Evolutionary conservation across 2,329 filamentous ascomycete species (phyloP), one percentile per base, ranked within the genome.

Genomic region (Claviceps humidiphila): DNA sequence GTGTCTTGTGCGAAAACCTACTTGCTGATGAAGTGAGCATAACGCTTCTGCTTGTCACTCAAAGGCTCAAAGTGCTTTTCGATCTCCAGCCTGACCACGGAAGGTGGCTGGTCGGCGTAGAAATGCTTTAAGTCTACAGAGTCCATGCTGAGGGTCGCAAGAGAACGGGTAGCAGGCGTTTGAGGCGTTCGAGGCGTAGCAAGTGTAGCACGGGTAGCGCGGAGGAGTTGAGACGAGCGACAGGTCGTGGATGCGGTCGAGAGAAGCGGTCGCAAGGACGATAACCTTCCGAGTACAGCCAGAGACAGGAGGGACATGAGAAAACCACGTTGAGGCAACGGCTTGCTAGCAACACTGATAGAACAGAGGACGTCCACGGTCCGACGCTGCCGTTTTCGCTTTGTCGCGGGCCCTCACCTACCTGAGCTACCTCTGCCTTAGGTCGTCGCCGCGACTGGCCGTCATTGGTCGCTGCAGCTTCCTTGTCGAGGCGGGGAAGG

Each of bases 11-110:
- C 22, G 30, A 30, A 20, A 14, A 53, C 74, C 60, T 75, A 87
- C 85, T 78, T 81, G 78, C 84, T 88, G 65, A 95, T 87, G 64
- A 84, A 89, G 71, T 96, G 90, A 57, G 90, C 87, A 75, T 96
- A 96, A 64, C 86, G 83, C 73, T 91, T 89, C 72, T 95, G 81
- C 65, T 85, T 75, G 61, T 87, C 80, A 51, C 71, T 77, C 55
- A 93, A 69, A 39, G 82, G 81, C 52, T 91, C 85, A 62, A 97
- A 98, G 70, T 97, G 91, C 65, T 89, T 87, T 71, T 89, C 89
- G 66, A 97, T 93, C 66, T 89, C 84, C 49, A 98, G 80, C 47
- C 84, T 82, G 54, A 96, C 91, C 53, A 96, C 81, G 48, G 84
- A 86, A 1, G 93, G 93, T 46, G 93, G 93, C 57, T 85, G 84